Conservation (phyloP, 331 rosid genomes). For the Arachis monticola region DNA sequence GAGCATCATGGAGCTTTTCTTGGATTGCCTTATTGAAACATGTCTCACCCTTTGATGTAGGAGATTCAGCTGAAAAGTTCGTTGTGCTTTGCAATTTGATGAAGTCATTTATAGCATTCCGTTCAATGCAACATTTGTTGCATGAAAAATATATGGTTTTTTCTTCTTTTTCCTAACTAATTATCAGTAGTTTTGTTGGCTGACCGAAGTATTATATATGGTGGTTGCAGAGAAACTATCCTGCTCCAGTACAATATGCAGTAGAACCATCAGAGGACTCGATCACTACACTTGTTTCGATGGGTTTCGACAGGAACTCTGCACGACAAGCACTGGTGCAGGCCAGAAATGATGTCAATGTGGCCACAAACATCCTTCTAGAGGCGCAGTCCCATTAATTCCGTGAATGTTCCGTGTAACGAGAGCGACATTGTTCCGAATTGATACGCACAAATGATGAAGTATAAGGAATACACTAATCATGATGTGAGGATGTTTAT, state of each 20-base stretch:
- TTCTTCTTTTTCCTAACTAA: not conserved
- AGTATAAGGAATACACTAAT: conserved; percentile 43
- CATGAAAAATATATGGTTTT: not conserved
- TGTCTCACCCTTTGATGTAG: not conserved
- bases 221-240: conserved; percentile 71
- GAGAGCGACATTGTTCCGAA: conserved; percentile 32
- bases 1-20: not conserved
- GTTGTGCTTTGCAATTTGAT: not conserved
- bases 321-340: conserved; percentile 96
- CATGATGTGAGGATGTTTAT: conserved; percentile 43
- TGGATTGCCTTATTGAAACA: conserved; percentile 4
- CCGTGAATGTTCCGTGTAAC: not conserved
- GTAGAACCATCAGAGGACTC: conserved; percentile 80
- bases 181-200: not conserved
- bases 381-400: conserved; percentile 80
- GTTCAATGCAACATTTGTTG: conserved; percentile 16
- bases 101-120: too few relatives aligned
- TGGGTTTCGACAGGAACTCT: conserved; percentile 95
- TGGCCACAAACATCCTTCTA: conserved; percentile 90
- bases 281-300: conserved; percentile 79
- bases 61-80: conserved; percentile 5
- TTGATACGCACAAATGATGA: conserved; percentile 33
- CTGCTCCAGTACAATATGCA: conserved; percentile 59
- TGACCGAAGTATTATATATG: conserved; percentile 6
- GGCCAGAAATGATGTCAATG: conserved; percentile 84